These are phyloP conservation scores for Arthrobotrys sinensis DNA, from an alignment of 2,329 filamentous ascomycete genomes.

Conservation along the genomic window DNA sequence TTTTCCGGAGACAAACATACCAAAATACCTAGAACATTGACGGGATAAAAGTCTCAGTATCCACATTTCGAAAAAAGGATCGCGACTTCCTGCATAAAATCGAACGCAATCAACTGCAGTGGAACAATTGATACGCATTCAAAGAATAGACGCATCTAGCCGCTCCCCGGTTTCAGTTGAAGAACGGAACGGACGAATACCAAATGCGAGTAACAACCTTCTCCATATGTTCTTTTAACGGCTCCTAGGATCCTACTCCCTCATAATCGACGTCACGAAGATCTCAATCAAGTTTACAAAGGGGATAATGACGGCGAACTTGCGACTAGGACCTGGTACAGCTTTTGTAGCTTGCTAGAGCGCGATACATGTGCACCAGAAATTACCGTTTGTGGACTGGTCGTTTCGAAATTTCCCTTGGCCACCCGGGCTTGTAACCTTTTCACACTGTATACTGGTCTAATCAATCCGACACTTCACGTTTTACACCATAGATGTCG, in stretches of 20 bases:
- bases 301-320: background rate
- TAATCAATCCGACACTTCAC: too few relatives aligned
- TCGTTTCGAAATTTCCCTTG: background rate
- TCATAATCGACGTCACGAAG: conserved; percentile 1
- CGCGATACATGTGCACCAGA: conserved; percentile 1
- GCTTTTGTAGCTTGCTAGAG: background rate
- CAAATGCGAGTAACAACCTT: conserved; percentile 23
- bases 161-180: conserved; percentile 39
- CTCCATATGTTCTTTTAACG: background rate
- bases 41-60: background rate
- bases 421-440: background rate
- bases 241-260: background rate
- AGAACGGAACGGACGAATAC: conserved; percentile 33
- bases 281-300: background rate
- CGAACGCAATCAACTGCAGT: background rate
- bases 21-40: background rate
- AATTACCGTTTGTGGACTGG: background rate
- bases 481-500: too few relatives aligned
- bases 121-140: conserved; percentile 2
- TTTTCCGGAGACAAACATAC: background rate
- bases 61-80: background rate
- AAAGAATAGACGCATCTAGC: conserved; percentile 20
- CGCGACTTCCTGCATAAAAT: conserved; percentile 31
- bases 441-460: background rate
- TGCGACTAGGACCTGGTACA: background rate